Evolutionary conservation across 176 grass and related monocot genomes (phyloP).

Genomic region (Triticum dicoccoides): DNA sequence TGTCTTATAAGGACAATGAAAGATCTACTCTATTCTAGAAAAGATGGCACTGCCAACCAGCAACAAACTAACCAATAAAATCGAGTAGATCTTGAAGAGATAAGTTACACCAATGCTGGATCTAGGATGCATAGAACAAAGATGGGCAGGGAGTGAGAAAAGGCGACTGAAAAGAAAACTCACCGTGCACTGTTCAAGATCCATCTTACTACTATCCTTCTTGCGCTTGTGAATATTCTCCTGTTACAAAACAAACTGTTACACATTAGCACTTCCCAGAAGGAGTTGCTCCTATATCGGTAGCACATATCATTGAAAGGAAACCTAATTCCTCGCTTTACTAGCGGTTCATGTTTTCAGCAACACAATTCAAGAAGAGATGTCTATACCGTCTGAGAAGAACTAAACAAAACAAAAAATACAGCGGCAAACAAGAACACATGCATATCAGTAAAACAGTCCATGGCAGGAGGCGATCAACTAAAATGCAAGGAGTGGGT

Average conservation of each 20-base stretch:
- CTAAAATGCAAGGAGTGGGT: neutral
- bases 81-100: neutral
- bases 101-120: neutral
- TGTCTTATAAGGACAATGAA: neutral
- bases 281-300: neutral
- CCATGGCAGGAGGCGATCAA: neutral
- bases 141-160: neutral
- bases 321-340: neutral
- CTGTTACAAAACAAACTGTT: neutral
- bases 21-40: neutral
- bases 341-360: neutral
- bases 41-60: neutral
- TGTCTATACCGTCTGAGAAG: neutral
- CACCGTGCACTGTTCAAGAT: neutral
- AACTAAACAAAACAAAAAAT: neutral
- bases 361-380: neutral
- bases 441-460: too few species aligned
- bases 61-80: neutral
- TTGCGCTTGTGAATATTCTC: neutral
- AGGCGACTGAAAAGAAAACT: neutral
- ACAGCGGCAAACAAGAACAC: neutral
- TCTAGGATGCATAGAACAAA: neutral
- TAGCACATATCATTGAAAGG: neutral
- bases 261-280: neutral
- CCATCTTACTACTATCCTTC: neutral